phyloP scores from a whole-genome alignment of 2,329 filamentous ascomycete genomes.

The Madurella fahalii region DNA sequence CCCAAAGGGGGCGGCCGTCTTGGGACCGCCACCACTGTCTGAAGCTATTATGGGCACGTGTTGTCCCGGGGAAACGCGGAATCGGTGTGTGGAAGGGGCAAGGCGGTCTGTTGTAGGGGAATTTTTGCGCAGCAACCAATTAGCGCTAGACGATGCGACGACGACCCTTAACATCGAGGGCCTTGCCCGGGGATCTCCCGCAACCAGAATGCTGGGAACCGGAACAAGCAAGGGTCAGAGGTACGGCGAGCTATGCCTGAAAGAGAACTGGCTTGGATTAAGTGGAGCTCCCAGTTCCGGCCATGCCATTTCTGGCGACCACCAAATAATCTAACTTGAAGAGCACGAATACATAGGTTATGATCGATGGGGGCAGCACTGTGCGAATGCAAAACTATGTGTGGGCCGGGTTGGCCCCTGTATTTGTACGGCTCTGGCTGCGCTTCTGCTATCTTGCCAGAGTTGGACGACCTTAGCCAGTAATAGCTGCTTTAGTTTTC shows the following conservation, averaged over 20 bases:
- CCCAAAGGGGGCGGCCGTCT: no score
- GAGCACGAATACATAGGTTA: no score
- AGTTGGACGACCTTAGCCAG: no score
- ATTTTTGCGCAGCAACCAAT: conserved; percentile 4
- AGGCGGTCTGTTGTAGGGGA: not conserved
- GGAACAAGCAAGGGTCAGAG: conserved; percentile 1
- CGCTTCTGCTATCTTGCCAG: no score
- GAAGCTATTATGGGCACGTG: not conserved
- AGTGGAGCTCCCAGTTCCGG: no score
- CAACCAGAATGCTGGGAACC: conserved; percentile 12
- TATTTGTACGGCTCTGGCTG: no score
- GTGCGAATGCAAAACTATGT: no score
- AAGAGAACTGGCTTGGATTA: not conserved
- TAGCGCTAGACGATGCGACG: not conserved
- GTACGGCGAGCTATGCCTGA: not conserved
- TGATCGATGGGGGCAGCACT: no score
- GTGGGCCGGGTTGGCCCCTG: no score
- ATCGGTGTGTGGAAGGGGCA: not conserved
- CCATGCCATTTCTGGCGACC: no score
- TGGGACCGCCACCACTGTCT: not conserved
- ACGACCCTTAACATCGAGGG: not conserved
- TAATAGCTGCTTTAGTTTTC: no score
- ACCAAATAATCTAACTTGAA: no score
- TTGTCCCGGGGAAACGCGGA: not conserved
- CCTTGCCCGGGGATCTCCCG: conserved; percentile 11